phyloP scores from a whole-genome alignment of 2,329 filamentous ascomycete species.

The Mycosphaerella sp. region DNA sequence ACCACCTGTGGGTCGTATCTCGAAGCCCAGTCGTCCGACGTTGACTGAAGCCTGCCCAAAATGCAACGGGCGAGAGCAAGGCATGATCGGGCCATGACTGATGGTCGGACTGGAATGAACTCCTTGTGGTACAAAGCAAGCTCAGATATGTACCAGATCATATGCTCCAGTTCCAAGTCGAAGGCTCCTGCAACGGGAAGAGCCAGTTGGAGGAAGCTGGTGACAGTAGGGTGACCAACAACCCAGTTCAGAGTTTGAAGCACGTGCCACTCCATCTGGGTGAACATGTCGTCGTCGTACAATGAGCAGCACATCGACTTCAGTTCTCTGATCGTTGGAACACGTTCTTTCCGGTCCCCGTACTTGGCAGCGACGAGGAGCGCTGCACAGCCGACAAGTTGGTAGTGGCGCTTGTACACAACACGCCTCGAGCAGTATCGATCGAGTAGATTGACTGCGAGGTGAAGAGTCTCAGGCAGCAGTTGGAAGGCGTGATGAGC shows the following conservation, averaged over 20 bases:
- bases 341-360: constrained; percentile 95
- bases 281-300: constrained; percentile 99
- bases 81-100: constrained; percentile 81
- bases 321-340: constrained; percentile 93
- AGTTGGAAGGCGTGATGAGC: constrained; percentile 92
- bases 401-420: constrained; percentile 98
- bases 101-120: constrained; percentile 88
- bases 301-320: constrained; percentile 99
- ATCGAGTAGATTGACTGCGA: constrained; percentile 93
- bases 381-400: constrained; percentile 91
- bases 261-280: constrained; percentile 99
- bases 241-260: constrained; percentile 95
- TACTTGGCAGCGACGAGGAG: constrained; percentile 98
- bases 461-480: constrained; percentile 88
- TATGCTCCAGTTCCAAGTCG: constrained; percentile 85
- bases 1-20: constrained; percentile 63
- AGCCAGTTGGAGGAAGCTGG: constrained; percentile 85
- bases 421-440: constrained; percentile 96
- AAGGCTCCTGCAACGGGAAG: constrained; percentile 62
- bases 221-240: constrained; percentile 91
- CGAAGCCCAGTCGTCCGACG: constrained; percentile 66
- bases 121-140: constrained; percentile 95
- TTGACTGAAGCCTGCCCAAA: constrained; percentile 69
- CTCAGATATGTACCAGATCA: constrained; percentile 91
- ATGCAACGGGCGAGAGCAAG: constrained; percentile 83